Conservation (phyloP, 345 rosid species). For the Acer campestre region DNA sequence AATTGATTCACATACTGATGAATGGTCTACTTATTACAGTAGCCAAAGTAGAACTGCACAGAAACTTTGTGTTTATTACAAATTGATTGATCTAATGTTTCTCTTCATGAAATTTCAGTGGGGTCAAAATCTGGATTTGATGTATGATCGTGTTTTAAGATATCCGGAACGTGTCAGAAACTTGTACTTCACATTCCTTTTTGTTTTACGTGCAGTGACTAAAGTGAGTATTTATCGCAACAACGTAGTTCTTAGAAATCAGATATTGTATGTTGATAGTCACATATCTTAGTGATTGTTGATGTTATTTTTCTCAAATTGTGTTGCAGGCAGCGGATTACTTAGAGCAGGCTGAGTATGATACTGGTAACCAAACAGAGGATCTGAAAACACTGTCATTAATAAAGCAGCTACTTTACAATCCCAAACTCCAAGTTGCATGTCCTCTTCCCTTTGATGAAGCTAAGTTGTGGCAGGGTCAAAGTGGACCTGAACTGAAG, state of each 20-base stretch:
- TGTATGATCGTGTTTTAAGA: constrained; percentile 82
- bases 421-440: constrained; percentile 81
- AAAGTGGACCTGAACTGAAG: constrained; percentile 91
- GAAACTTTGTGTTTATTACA: background rate
- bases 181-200: constrained; percentile 87
- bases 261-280: background rate
- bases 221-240: constrained; percentile 49
- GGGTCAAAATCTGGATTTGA: constrained; percentile 83
- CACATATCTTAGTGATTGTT: background rate
- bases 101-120: constrained; percentile 59
- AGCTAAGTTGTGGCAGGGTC: constrained; percentile 96
- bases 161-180: constrained; percentile 87
- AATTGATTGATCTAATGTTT: constrained; percentile 4
- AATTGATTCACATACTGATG: background rate
- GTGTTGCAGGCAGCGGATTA: constrained; percentile 68
- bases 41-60: constrained; percentile 1
- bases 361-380: constrained; percentile 76
- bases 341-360: constrained; percentile 86
- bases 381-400: constrained; percentile 84
- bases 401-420: constrained; percentile 71
- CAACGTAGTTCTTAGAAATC: background rate
- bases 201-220: constrained; percentile 89
- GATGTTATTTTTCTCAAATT: constrained; percentile 11
- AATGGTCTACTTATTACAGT: constrained; percentile 1
- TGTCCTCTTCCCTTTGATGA: constrained; percentile 97